Percentiles rank a stretch among this genome's conserved stretches.
phyloP scores from a whole-genome alignment of 2,329 filamentous ascomycete species.

The Samsoniella hepiali region DNA sequence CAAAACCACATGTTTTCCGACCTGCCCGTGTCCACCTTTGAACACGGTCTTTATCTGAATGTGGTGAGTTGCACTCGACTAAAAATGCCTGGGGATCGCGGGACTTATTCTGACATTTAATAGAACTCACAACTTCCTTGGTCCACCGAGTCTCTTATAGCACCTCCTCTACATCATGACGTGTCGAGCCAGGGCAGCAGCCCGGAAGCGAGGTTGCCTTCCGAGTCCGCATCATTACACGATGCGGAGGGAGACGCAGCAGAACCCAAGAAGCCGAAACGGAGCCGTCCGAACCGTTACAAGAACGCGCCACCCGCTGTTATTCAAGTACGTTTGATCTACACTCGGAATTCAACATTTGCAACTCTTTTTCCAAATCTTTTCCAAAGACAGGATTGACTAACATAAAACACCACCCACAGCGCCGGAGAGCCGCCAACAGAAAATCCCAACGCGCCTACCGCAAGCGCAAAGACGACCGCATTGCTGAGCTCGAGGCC shows the following conservation, averaged over 20 bases:
- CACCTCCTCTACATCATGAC: background rate
- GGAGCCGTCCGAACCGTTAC: conserved; percentile 51
- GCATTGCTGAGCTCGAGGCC: conserved; percentile 60
- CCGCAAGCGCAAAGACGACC: conserved; percentile 46
- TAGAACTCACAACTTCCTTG: conserved; percentile 9
- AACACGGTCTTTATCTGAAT: conserved; percentile 4
- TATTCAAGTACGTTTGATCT: conserved; percentile 39
- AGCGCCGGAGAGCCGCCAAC: conserved; percentile 34
- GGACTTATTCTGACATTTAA: background rate
- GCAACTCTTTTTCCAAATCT: too few species aligned
- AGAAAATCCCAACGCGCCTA: conserved; percentile 33
- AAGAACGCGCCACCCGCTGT: conserved; percentile 51
- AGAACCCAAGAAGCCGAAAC: conserved; percentile 34
- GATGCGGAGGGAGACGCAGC: background rate
- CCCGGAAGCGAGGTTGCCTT: background rate
- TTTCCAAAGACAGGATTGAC: too few species aligned
- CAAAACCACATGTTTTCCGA: background rate
- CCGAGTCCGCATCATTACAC: conserved; percentile 3
- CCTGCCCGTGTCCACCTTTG: background rate
- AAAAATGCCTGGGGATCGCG: background rate
- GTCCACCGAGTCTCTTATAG: background rate
- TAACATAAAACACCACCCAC: background rate
- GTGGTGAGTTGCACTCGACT: background rate
- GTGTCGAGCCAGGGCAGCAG: conserved; percentile 5
- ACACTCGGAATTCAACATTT: too few species aligned